Evolutionary conservation across 352 stramenopile genomes (phyloP).

Genomic region (Blastocystis sp.): DNA sequence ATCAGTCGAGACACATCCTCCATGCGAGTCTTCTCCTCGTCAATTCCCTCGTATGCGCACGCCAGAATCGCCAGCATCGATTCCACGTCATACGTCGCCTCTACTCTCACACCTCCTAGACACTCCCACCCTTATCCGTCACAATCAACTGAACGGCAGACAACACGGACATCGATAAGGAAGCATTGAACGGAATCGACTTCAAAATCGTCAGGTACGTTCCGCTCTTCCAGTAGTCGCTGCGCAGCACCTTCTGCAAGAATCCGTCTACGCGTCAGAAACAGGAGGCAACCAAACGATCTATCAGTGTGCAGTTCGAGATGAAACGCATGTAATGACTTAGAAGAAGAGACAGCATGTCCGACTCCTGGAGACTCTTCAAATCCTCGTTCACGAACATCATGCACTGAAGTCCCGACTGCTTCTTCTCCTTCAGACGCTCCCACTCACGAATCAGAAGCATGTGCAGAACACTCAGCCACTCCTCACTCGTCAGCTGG

Average conservation of each 20-base stretch:
- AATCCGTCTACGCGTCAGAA: slow-evolving; percentile 3
- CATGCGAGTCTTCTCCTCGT: background rate
- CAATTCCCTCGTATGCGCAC: background rate
- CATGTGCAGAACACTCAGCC: background rate
- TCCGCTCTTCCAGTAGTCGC: background rate
- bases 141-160: background rate
- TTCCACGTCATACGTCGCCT: background rate
- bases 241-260: background rate
- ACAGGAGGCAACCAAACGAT: background rate
- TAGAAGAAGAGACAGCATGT: background rate
- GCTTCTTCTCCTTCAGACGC: background rate
- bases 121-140: background rate
- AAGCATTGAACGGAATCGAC: background rate
- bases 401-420: background rate
- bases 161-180: background rate
- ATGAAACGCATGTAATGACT: background rate
- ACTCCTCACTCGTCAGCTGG: too few species aligned
- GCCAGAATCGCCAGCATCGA: background rate
- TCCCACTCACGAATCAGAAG: background rate
- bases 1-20: background rate
- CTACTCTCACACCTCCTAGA: background rate
- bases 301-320: background rate
- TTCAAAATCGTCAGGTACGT: background rate
- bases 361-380: background rate
- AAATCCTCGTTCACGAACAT: background rate